A percentile compares a stretch with the other conserved stretches of the same genome.
These are phyloP conservation scores for Spatholobus suberectus DNA, from an alignment of 306 rosid genomes.

Conservation along the genomic window DNA sequence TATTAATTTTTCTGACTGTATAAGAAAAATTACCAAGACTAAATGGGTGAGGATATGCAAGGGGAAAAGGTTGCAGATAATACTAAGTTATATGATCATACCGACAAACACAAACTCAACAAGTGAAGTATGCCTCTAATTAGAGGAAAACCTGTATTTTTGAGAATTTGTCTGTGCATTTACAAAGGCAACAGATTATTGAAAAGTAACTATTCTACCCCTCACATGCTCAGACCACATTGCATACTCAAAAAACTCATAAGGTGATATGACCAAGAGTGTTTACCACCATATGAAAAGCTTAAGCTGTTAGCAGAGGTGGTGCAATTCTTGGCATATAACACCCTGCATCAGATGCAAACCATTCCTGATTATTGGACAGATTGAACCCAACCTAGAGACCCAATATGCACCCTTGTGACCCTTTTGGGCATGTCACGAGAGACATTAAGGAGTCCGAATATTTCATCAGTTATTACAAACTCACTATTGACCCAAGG, in stretches of 20 bases:
- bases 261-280: neutral
- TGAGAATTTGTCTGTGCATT: neutral
- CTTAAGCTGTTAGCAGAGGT: neutral
- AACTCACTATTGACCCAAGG: neutral
- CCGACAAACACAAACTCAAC: too few relatives aligned
- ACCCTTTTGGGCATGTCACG: neutral
- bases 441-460: neutral
- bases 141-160: neutral
- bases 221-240: conserved; percentile 23
- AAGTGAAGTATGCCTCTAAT: neutral
- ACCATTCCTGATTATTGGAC: neutral
- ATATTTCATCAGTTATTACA: neutral
- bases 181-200: neutral
- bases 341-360: neutral
- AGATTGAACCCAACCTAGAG: neutral
- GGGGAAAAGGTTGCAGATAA: neutral
- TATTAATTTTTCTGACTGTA: conserved; percentile 23
- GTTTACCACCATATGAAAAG: neutral
- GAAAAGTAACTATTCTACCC: neutral
- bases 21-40: neutral
- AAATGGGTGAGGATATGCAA: neutral
- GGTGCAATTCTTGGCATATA: neutral
- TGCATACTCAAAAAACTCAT: conserved; percentile 2
- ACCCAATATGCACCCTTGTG: neutral
- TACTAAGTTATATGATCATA: neutral